Conservation (phyloP, 345 rosid genomes). For the Microthlaspi erraticum region DNA sequence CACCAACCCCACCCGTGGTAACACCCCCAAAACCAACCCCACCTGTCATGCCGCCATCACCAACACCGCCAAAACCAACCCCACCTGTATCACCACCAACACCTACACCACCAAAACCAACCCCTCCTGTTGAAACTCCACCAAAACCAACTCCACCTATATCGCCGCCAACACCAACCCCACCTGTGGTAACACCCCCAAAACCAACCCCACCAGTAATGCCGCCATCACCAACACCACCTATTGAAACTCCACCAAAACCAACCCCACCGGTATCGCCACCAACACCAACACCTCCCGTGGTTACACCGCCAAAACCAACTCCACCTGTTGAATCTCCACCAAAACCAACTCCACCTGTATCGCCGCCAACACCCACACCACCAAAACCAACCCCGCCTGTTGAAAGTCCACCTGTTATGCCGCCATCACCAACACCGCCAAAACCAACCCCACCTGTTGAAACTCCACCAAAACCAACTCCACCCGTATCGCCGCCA, state of each 20-base stretch:
- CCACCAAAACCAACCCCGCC: background rate
- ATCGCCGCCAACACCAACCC: background rate
- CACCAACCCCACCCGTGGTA: background rate
- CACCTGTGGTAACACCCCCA: background rate
- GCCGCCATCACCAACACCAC: background rate
- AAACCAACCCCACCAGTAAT: background rate
- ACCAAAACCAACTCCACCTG: background rate
- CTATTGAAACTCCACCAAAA: background rate
- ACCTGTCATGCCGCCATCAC: background rate
- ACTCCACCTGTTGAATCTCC: background rate
- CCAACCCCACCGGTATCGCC: slow-evolving; percentile 8
- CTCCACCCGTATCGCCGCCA: background rate
- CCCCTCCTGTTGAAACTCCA: background rate
- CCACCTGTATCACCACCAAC: background rate
- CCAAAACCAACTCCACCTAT: background rate
- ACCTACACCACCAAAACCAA: slow-evolving; percentile 8
- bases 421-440: background rate
- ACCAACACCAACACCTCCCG: background rate
- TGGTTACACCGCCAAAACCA: background rate
- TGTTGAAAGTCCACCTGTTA: background rate
- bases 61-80: background rate
- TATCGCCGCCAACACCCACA: slow-evolving; percentile 29
- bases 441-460: background rate
- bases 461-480: background rate
- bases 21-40: background rate